Conservation (phyloP, 164 flowering plant genomes). For the Cinnamomum chago region DNA sequence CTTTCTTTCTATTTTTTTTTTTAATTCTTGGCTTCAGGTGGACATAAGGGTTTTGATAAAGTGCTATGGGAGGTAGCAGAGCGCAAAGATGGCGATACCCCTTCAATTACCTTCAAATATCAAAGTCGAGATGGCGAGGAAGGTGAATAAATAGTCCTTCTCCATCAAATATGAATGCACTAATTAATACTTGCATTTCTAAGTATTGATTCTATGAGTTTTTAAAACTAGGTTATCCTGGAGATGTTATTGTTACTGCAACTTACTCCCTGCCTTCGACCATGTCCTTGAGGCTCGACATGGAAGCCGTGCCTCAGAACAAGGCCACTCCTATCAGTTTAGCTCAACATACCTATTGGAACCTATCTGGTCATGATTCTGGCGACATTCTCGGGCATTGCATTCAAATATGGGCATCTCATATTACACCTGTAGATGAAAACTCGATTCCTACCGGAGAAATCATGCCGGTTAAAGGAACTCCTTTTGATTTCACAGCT, state of each 20-base stretch:
- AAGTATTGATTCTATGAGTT: slow-evolving; percentile 1
- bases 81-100: slow-evolving; percentile 45
- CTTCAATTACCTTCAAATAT: slow-evolving; percentile 85
- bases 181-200: background rate
- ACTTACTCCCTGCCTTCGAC: slow-evolving; percentile 72
- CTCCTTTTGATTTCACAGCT: slow-evolving; percentile 74
- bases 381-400: slow-evolving; percentile 72
- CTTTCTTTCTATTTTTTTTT: background rate
- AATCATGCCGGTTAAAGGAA: slow-evolving; percentile 74
- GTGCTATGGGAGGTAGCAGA: slow-evolving; percentile 75
- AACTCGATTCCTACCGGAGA: slow-evolving; percentile 81
- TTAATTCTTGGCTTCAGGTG: slow-evolving; percentile 44
- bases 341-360: slow-evolving; percentile 97
- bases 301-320: slow-evolving; percentile 82
- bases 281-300: slow-evolving; percentile 79
- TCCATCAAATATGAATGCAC: background rate
- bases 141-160: slow-evolving; percentile 40
- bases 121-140: slow-evolving; percentile 85
- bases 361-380: slow-evolving; percentile 78
- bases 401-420: slow-evolving; percentile 66
- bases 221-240: slow-evolving; percentile 71
- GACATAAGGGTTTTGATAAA: slow-evolving; percentile 79
- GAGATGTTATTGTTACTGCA: slow-evolving; percentile 71
- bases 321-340: slow-evolving; percentile 81
- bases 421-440: slow-evolving; percentile 78